These are phyloP conservation scores for Ceratocystiopsis sp. DNA, from an alignment of 2,329 filamentous ascomycete genomes.

Conservation along the genomic window DNA sequence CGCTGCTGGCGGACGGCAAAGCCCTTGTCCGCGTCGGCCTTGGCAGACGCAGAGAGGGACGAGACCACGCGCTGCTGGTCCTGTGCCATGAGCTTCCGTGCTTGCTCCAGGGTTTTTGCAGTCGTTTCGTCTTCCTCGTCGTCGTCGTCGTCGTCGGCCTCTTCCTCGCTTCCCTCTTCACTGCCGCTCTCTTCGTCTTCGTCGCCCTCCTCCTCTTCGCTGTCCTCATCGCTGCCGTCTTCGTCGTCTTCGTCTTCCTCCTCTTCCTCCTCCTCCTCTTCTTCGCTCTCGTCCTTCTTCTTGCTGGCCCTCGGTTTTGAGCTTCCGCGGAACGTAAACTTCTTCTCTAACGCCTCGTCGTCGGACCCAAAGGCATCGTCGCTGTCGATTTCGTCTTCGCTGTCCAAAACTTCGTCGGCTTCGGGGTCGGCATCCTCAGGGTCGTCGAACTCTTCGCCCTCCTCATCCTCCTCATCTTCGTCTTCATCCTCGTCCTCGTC, in stretches of 20 bases:
- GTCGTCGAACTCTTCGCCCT: slow-evolving; percentile 29
- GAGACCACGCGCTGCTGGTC: slow-evolving; percentile 50
- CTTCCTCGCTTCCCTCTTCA: slow-evolving; percentile 17
- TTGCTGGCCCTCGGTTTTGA: slow-evolving; percentile 27
- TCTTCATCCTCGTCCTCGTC: slow-evolving; percentile 29
- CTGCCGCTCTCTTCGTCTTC: slow-evolving; percentile 15
- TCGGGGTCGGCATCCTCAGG: slow-evolving; percentile 38
- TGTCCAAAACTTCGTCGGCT: slow-evolving; percentile 29
- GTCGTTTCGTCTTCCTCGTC: slow-evolving; percentile 16
- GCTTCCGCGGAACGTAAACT: slow-evolving; percentile 48
- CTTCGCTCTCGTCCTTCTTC: slow-evolving; percentile 17
- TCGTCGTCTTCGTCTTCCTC: slow-evolving; percentile 16
- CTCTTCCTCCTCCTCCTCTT: slow-evolving; percentile 28
- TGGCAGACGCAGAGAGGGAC: slow-evolving; percentile 44
- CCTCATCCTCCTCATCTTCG: slow-evolving; percentile 21
- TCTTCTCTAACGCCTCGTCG: slow-evolving; percentile 67
- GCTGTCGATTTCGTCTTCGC: slow-evolving; percentile 44
- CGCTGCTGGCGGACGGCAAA: slow-evolving; percentile 73
- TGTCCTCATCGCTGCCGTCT: slow-evolving; percentile 32
- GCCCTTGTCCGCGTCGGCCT: slow-evolving; percentile 71
- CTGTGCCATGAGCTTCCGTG: slow-evolving; percentile 50
- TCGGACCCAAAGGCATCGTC: slow-evolving; percentile 63
- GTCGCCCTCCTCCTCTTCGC: slow-evolving; percentile 15
- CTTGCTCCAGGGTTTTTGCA: slow-evolving; percentile 31
- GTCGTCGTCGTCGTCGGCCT: slow-evolving; percentile 19